Base-by-base conservation (phyloP, 148 eudicot species). In the Fagopyrum esculentum region DNA sequence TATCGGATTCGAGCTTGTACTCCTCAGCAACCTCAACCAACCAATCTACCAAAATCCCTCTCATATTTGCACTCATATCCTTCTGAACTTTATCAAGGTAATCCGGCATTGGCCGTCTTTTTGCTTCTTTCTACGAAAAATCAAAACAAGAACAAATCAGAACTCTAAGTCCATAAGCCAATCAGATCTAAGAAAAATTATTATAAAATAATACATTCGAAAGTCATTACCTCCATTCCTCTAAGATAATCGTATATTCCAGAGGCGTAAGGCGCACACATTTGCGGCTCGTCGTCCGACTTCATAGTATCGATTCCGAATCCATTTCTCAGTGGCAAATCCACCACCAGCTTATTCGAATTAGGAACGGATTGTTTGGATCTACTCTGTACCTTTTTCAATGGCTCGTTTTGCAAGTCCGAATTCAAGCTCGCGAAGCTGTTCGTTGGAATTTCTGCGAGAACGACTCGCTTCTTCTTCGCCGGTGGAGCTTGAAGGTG, bases 171-270 rank as follows among this genome's bases (percentile, higher is more conserved):
- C 45, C 45, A 49, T 16, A 15, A 17, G 48, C 45, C 43, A 49
- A 44, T 22, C 11, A 19, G 26, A 70, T 70, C 22, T 26, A 70
- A 22, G 19, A 11, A 15, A 44, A 69, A 40, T 29, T 3, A 29
- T 9, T 35, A 44, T 29, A 61, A 40, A 29, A 8, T 45, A 55
- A 22, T 2, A 19, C 2, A 12, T 55, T 5, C 2, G 50, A 9
- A 15, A 9, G 30, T 35, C 40, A 73, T 48, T 59, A 95, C 99
- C 97, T 95, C 99, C 97, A 92, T 85, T 22, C 80, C 74, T 6
- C 81, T 84, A 45, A 95, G 91, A 68, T 95, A 95, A 5, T 79
- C 83, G 75, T 95, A 90, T 5, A 95, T 92, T 19, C 84, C 89
- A 56, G 83, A 63, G 74, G 81, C 89, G 76, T 89, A 91, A 43